A percentile compares a stretch with the other conserved stretches of the same genome.
Evolutionary conservation across 805 yeast species (phyloP).

Genomic region (Candida suzukii): DNA sequence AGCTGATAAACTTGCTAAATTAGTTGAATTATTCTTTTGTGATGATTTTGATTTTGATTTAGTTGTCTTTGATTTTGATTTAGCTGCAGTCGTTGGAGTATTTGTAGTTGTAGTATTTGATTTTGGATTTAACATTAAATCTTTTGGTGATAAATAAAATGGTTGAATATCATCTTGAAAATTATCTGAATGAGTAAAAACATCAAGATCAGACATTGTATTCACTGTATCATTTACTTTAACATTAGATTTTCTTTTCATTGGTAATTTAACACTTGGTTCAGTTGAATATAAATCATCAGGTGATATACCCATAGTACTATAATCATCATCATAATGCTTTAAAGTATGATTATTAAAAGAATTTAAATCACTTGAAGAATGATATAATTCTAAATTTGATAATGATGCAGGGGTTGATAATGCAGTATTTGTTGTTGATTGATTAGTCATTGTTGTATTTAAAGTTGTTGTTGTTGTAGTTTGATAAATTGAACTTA

Average conservation of each 20-base stretch:
- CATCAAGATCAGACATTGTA: too few species aligned
- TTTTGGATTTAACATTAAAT: slow-evolving; percentile 15
- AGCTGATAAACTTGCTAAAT: neutral
- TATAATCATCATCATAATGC: too few species aligned
- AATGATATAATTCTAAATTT: neutral
- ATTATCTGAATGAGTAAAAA: neutral
- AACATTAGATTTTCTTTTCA: neutral
- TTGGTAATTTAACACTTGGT: neutral
- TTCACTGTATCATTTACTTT: too few species aligned
- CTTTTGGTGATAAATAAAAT: slow-evolving; percentile 17
- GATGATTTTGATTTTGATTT: neutral
- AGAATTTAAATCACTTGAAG: too few species aligned
- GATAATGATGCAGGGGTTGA: neutral
- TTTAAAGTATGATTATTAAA: too few species aligned
- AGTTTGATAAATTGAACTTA: neutral
- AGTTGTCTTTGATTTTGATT: neutral
- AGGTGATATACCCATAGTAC: neutral
- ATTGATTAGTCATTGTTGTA: neutral
- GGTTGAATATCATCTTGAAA: neutral
- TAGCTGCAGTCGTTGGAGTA: neutral
- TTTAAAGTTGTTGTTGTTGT: neutral
- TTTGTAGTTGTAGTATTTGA: neutral
- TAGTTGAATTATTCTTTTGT: neutral
- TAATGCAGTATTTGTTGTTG: neutral
- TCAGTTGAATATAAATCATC: neutral